Conservation (phyloP, 345 rosid genomes). For the Citropsis articulata region DNA sequence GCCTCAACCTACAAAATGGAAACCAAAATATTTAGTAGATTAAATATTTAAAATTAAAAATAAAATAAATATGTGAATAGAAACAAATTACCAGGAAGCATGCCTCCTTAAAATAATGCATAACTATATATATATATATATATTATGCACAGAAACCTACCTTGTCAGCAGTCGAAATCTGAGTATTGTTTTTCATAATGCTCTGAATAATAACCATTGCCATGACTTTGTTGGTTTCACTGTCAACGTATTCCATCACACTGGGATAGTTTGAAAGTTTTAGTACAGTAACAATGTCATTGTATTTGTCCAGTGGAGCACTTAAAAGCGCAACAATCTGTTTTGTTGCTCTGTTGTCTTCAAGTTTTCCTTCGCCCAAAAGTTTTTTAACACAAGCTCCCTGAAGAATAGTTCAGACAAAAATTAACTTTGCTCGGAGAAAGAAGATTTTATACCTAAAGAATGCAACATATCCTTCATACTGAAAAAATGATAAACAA, state of each 20-base stretch:
- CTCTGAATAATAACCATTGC: conserved; percentile 91
- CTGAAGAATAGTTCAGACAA: conserved; percentile 35
- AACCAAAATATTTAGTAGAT: neutral
- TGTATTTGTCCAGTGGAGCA: conserved; percentile 96
- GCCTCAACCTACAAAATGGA: conserved; percentile 69
- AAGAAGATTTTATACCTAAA: neutral
- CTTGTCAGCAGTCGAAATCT: conserved; percentile 74
- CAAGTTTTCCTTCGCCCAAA: conserved; percentile 67
- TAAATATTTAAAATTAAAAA: neutral
- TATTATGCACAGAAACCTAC: conserved; percentile 29
- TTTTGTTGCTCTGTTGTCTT: conserved; percentile 82
- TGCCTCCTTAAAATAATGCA: too few species aligned
- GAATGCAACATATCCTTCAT: neutral
- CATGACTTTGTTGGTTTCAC: conserved; percentile 89
- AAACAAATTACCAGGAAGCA: conserved; percentile 1
- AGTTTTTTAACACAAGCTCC: conserved; percentile 94
- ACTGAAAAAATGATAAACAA: neutral
- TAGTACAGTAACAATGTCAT: conserved; percentile 83
- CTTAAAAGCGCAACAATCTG: conserved; percentile 94
- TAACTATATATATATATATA: too few species aligned
- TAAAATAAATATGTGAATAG: neutral
- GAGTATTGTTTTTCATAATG: conserved; percentile 88
- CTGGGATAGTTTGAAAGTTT: conserved; percentile 87
- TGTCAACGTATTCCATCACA: conserved; percentile 85
- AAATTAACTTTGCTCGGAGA: neutral